Conservation (phyloP, 2,329 filamentous ascomycete genomes). For the Fusarium sp. region DNA sequence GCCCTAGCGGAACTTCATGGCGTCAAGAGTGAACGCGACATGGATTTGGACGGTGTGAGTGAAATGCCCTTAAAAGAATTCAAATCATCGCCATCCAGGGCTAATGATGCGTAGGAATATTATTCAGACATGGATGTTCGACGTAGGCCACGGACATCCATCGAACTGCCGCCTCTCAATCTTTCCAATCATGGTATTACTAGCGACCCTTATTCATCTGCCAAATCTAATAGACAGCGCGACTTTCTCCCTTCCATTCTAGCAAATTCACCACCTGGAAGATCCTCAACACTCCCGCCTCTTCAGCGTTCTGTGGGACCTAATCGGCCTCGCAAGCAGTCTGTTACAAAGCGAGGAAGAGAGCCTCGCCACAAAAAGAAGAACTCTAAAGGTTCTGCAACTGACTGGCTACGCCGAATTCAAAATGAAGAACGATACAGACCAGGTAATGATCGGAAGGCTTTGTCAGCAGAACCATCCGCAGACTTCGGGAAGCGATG, state of each 20-base stretch:
- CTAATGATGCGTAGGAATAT: slow-evolving; percentile 62
- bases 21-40: slow-evolving; percentile 78
- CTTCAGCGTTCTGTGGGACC: slow-evolving; percentile 78
- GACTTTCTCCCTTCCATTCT: slow-evolving; percentile 86
- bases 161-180: slow-evolving; percentile 78
- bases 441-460: slow-evolving; percentile 77
- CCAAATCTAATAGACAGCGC: slow-evolving; percentile 69
- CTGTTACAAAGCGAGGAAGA: slow-evolving; percentile 80
- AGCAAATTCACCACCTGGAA: slow-evolving; percentile 81
- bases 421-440: slow-evolving; percentile 73
- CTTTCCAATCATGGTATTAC: slow-evolving; percentile 67
- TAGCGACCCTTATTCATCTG: slow-evolving; percentile 75
- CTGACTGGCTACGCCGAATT: slow-evolving; percentile 69
- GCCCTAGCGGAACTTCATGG: slow-evolving; percentile 84
- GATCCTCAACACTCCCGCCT: slow-evolving; percentile 88
- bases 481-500: slow-evolving; percentile 87
- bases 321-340: slow-evolving; percentile 83
- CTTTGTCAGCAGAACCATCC: slow-evolving; percentile 85
- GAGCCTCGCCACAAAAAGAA: slow-evolving; percentile 83
- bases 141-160: slow-evolving; percentile 70
- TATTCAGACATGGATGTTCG: slow-evolving; percentile 76
- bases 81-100: slow-evolving; percentile 13
- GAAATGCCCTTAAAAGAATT: slow-evolving; percentile 40
- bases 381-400: slow-evolving; percentile 75
- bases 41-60: slow-evolving; percentile 81